These are phyloP conservation scores for Apiotrichum gamsii DNA, from an alignment of 1,284 basidiomycete genomes.

Conservation along the genomic window DNA sequence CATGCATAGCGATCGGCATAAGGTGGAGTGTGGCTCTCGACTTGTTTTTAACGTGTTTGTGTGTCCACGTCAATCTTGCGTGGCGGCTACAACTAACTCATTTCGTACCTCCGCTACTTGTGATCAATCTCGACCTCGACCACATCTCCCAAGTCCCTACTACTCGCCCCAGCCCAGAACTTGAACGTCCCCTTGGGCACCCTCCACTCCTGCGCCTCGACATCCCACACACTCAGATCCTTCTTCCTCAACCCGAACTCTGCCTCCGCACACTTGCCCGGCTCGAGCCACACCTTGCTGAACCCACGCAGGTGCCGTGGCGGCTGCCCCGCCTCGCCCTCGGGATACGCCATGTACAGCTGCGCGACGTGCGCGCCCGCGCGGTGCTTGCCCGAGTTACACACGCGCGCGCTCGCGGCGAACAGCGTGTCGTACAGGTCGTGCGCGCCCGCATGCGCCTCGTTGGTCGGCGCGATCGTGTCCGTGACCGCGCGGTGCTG, in stretches of 20 bases:
- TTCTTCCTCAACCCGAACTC: conserved; percentile 46
- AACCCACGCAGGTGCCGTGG: conserved; percentile 44
- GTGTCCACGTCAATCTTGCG: too few species aligned
- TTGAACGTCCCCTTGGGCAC: conserved; percentile 41
- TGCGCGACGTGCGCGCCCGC: conserved; percentile 49
- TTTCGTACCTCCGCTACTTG: too few species aligned
- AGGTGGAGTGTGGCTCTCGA: too few species aligned
- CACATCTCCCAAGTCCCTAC: conserved; percentile 29
- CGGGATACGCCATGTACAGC: conserved; percentile 48
- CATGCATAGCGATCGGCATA: conserved; percentile 3
- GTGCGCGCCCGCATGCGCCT: conserved; percentile 35
- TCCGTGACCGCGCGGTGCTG: conserved; percentile 24
- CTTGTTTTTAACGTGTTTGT: too few species aligned
- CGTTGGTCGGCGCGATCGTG: conserved; percentile 47
- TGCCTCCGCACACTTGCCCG: conserved; percentile 34
- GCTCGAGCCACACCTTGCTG: conserved; percentile 36
- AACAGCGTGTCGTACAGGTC: conserved; percentile 44
- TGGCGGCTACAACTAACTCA: too few species aligned
- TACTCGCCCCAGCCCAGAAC: conserved; percentile 41
- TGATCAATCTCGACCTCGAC: background rate
- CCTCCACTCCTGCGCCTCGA: conserved; percentile 41
- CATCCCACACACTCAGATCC: conserved; percentile 48
- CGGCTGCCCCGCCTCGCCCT: conserved; percentile 40
- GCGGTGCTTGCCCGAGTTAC: conserved; percentile 47
- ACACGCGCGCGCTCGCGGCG: conserved; percentile 41